Conservation (phyloP, 176 grass and related monocot genomes). For the Oryza rufipogon region DNA sequence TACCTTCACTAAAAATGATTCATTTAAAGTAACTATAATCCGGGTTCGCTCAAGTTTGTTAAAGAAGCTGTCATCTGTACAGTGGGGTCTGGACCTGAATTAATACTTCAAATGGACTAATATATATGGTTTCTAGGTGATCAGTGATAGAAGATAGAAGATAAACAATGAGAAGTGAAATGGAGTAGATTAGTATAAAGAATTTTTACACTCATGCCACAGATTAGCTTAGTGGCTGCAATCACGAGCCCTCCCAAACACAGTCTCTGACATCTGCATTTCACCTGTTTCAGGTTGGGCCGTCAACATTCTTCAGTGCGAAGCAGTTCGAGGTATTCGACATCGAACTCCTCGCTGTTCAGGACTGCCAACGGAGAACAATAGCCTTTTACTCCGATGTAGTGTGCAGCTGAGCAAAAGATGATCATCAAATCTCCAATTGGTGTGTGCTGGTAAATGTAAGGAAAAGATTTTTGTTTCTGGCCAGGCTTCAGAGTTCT, state of each 20-base stretch:
- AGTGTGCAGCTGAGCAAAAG: conserved; percentile 63
- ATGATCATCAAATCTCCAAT: not conserved
- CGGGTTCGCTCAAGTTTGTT: not conserved
- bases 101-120: conserved; percentile 5
- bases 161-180: not conserved
- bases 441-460: not conserved
- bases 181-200: not conserved
- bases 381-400: conserved; percentile 94
- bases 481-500: not conserved
- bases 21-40: not conserved
- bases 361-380: conserved; percentile 92
- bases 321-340: conserved; percentile 98
- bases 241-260: not conserved
- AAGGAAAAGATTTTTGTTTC: not conserved
- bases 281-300: conserved; percentile 72
- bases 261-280: conserved; percentile 23
- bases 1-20: not conserved
- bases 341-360: conserved; percentile 68
- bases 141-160: not conserved
- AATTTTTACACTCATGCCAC: not conserved
- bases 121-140: not conserved
- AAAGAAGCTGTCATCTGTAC: not conserved
- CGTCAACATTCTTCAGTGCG: conserved; percentile 92
- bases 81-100: not conserved
- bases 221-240: not conserved